Evolutionary conservation across 2,329 filamentous ascomycete genomes (phyloP), one percentile per base, ranked within the genome.

Genomic region (Pezicula radicicola): DNA sequence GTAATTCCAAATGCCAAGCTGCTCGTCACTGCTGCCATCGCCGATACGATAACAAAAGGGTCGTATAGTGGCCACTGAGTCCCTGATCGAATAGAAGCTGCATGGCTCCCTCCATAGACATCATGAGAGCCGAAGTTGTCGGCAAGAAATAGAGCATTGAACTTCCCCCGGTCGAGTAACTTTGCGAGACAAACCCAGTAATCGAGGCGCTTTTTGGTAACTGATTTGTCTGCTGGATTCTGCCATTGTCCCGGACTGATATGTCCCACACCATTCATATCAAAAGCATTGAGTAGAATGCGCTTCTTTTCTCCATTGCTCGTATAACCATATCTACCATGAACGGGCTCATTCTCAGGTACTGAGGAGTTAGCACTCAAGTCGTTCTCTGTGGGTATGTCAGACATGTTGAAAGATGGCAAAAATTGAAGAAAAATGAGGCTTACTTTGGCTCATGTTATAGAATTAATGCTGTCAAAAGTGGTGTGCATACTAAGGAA

Each of bases 1-100:
- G 84, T 87, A 1, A 87, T 80, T 1, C 84, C 84, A 52, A 88
- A 87, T 0, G 77, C 80, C 12, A 88, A 75, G 53, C 74, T 84
- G 55, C 79, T 76, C 0, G 84, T 87, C 0, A 73, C 83, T 0
- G 83, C 83, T 0, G 84, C 84, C 83, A 88, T 87, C 3, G 83
- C 82, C 3, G 83, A 75, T 0, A 87, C 72, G 2, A 83, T 74
- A 1, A 77, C 75, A 2, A 87, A 61, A 12, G 39, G 39, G 18
- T 42, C 39, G 19, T 42, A 42, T 0, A 87, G 80, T 0, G 84
- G 84, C 78, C 81, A 87, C 64, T 88, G 85, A 0, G 84, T 83
- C 2, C 83, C 84, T 0, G 82, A 80, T 1, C 74, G 63, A 41
- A 85, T 76, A 0, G 83, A 80, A 0, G 83, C 77, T 3, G 77